Evolutionary conservation across 257 asterid species (phyloP).

Genomic region (Rhazya stricta): DNA sequence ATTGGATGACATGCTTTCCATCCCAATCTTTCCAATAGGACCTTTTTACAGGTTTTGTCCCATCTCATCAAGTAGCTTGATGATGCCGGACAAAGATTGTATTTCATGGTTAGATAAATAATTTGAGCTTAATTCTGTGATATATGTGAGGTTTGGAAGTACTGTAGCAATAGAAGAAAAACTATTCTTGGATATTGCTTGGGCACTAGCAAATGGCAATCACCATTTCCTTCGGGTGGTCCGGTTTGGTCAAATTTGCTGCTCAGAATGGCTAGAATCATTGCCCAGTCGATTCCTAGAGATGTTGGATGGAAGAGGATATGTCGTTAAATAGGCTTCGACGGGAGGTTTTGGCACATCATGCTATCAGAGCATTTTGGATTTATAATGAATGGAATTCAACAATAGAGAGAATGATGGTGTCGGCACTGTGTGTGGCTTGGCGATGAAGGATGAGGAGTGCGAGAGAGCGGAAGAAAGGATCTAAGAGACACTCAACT

Average conservation of each 20-base stretch:
- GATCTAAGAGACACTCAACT: too few relatives aligned
- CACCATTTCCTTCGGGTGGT: conserved; percentile 48
- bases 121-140: conserved; percentile 16
- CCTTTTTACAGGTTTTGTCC: conserved; percentile 41
- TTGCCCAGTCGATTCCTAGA: neutral
- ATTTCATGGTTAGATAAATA: conserved; percentile 25
- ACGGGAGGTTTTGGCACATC: conserved; percentile 25
- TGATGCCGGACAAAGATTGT: conserved; percentile 19
- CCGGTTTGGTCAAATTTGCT: conserved; percentile 18
- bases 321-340: conserved; percentile 13
- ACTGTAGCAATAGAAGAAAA: conserved; percentile 12
- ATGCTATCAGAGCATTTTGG: conserved; percentile 29
- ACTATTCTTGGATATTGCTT: conserved; percentile 19
- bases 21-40: conserved; percentile 41
- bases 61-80: conserved; percentile 27
- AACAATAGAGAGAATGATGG: conserved; percentile 9
- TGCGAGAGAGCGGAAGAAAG: too few relatives aligned
- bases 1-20: conserved; percentile 25
- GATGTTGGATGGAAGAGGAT: neutral
- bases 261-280: neutral
- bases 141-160: conserved; percentile 33
- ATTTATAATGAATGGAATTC: conserved; percentile 11
- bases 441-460: too few relatives aligned
- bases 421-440: too few relatives aligned
- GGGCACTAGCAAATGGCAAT: conserved; percentile 18